These are phyloP conservation scores for Boletus rufocinnamomeus DNA, from an alignment of 768 basidiomycete genomes.

Conservation along the genomic window DNA sequence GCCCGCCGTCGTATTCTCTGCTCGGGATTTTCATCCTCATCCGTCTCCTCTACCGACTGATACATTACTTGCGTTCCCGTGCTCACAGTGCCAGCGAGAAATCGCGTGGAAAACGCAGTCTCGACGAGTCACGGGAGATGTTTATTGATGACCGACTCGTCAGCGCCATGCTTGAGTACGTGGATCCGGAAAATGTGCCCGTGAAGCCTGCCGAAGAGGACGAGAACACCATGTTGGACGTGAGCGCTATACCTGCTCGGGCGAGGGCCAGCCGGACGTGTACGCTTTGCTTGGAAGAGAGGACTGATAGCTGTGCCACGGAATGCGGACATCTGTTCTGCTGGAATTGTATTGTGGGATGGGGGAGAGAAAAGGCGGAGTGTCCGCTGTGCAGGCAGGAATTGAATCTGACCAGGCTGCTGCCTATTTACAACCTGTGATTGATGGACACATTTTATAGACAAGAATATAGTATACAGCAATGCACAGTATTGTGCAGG, in stretches of 20 bases:
- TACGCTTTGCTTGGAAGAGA: constrained; percentile 82
- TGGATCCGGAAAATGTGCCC: constrained; percentile 54
- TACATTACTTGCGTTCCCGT: constrained; percentile 44
- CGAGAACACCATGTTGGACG: constrained; percentile 62
- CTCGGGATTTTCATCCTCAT: constrained; percentile 72
- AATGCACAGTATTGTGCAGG: constrained; percentile 5
- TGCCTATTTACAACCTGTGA: constrained; percentile 86
- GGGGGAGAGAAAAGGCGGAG: constrained; percentile 89
- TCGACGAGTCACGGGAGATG: constrained; percentile 38
- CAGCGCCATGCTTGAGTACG: constrained; percentile 52
- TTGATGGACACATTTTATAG: constrained; percentile 8
- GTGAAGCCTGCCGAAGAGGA: constrained; percentile 69
- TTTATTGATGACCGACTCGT: constrained; percentile 64
- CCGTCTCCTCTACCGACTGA: constrained; percentile 63
- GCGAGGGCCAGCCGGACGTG: constrained; percentile 66
- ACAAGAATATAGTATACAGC: constrained; percentile 25
- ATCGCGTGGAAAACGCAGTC: constrained; percentile 37
- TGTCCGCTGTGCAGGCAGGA: constrained; percentile 86
- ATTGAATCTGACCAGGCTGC: constrained; percentile 62
- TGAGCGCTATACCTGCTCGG: constrained; percentile 53
- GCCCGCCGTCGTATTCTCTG: constrained; percentile 85
- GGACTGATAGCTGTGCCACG: constrained; percentile 78
- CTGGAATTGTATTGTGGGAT: constrained; percentile 86
- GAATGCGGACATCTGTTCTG: constrained; percentile 92
- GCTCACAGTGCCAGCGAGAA: constrained; percentile 27